A percentile compares a stretch with the other conserved stretches of the same genome.
These are phyloP conservation scores for Ilyonectria sp. DNA, from an alignment of 2,329 filamentous ascomycete species.

Conservation along the genomic window DNA sequence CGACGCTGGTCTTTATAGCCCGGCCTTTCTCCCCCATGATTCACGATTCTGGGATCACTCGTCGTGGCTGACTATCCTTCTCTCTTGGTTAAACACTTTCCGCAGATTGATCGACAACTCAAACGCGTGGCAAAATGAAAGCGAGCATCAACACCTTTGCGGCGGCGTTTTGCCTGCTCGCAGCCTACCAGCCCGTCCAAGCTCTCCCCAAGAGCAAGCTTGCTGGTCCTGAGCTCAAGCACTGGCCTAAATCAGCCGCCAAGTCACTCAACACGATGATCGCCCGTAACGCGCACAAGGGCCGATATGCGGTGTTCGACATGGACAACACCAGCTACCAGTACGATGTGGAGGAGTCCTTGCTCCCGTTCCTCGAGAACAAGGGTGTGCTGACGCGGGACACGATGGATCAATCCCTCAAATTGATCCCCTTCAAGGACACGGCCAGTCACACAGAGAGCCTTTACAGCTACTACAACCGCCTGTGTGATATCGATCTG, in stretches of 20 bases:
- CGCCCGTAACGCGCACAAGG: slow-evolving; percentile 54
- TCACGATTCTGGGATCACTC: not conserved
- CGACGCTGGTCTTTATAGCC: not conserved
- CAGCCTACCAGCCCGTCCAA: slow-evolving; percentile 26
- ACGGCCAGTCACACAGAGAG: slow-evolving; percentile 55
- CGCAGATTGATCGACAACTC: not conserved
- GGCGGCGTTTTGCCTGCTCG: slow-evolving; percentile 39
- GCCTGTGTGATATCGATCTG: slow-evolving; percentile 59
- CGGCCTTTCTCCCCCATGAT: not conserved
- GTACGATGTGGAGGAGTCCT: slow-evolving; percentile 60
- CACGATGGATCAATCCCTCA: slow-evolving; percentile 57
- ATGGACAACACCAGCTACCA: slow-evolving; percentile 63
- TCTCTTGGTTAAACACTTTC: not conserved
- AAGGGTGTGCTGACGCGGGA: slow-evolving; percentile 58
- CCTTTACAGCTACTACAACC: slow-evolving; percentile 62
- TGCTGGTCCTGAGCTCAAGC: slow-evolving; percentile 45
- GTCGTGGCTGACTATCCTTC: not conserved
- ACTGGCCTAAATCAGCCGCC: slow-evolving; percentile 57
- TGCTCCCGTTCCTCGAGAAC: slow-evolving; percentile 60
- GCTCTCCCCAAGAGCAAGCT: slow-evolving; percentile 34
- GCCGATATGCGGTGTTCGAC: slow-evolving; percentile 59
- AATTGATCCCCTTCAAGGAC: slow-evolving; percentile 60
- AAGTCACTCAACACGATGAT: slow-evolving; percentile 56
- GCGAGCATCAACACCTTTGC: slow-evolving; percentile 25
- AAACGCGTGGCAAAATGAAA: slow-evolving; percentile 33